These are phyloP conservation scores for Candida sp. DNA, from an alignment of 1,139 yeast species.

Conservation along the genomic window DNA sequence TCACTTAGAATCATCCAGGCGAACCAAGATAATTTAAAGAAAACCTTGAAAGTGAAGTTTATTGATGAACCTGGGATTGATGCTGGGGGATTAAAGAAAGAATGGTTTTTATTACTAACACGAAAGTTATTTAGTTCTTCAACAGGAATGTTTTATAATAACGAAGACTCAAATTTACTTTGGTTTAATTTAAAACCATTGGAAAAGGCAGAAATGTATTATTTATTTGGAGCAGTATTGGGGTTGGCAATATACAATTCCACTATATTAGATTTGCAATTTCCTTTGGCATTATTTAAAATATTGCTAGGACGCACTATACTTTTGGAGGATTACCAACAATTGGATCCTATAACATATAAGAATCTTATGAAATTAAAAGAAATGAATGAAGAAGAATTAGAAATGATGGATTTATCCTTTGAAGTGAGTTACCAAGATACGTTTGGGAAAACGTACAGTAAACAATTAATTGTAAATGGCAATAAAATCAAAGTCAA, in stretches of 20 bases:
- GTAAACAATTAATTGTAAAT: conserved; percentile 49
- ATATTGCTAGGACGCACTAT: conserved; percentile 58
- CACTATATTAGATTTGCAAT: conserved; percentile 72
- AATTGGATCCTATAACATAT: conserved; percentile 67
- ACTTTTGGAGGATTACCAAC: conserved; percentile 59
- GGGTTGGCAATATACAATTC: conserved; percentile 93
- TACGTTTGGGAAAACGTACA: conserved; percentile 32
- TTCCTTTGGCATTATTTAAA: conserved; percentile 78
- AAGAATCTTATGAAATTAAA: conserved; percentile 53
- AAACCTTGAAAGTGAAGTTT: conserved; percentile 75
- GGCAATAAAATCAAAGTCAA: conserved; percentile 59
- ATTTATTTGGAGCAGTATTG: conserved; percentile 76
- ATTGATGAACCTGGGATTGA: conserved; percentile 88
- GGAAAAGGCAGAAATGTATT: conserved; percentile 54
- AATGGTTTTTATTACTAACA: conserved; percentile 82
- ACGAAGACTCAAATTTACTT: conserved; percentile 65
- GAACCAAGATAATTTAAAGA: conserved; percentile 63
- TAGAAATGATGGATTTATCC: conserved; percentile 24
- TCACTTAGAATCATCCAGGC: conserved; percentile 64
- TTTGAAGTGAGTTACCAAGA: conserved; percentile 42
- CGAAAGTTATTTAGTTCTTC: conserved; percentile 65
- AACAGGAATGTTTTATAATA: conserved; percentile 58
- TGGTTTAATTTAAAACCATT: conserved; percentile 67
- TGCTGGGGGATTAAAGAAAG: conserved; percentile 91
- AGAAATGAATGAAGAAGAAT: conserved; percentile 31